A percentile compares a stretch with the other conserved stretches of the same genome.
Evolutionary conservation across 495 filamentous ascomycete species (phyloP).

Genomic region (Trichoderma parareesei): DNA sequence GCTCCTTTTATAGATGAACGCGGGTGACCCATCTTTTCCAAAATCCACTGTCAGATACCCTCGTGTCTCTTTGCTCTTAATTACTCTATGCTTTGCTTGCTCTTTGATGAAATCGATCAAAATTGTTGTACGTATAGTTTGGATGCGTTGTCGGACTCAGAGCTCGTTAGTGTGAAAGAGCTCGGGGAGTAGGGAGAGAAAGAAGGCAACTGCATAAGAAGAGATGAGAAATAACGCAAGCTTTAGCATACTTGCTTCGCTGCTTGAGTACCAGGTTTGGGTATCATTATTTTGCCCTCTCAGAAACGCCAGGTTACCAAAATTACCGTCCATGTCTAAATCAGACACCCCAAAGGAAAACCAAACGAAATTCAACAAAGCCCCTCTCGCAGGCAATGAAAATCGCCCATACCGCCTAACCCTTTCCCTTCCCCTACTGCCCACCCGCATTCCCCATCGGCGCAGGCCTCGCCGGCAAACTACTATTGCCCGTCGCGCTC

Average conservation of each 20-base stretch:
- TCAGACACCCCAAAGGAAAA: background rate
- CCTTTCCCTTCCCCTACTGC: background rate
- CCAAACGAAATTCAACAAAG: too few species aligned
- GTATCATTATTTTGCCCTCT: background rate
- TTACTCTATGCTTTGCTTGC: background rate
- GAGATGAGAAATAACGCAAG: background rate
- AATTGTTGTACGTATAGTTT: too few species aligned
- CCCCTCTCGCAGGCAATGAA: background rate
- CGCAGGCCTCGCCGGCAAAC: slow-evolving; percentile 2
- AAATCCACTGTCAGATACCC: slow-evolving; percentile 9
- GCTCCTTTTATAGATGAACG: background rate
- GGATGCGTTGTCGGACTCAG: too few species aligned
- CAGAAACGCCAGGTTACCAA: background rate
- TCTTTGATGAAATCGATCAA: background rate
- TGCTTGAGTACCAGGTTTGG: background rate
- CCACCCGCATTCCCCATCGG: background rate
- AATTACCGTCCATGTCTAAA: background rate
- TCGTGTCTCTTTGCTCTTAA: background rate
- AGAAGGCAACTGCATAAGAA: background rate
- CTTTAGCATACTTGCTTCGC: background rate
- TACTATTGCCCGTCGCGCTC: background rate
- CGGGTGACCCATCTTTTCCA: slow-evolving; percentile 10
- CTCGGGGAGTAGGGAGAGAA: too few species aligned
- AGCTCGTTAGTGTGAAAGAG: too few species aligned
- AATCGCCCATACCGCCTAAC: background rate